Evolutionary conservation across 2,329 filamentous ascomycete genomes (phyloP).

Genomic region (Cladophialophora exuberans): DNA sequence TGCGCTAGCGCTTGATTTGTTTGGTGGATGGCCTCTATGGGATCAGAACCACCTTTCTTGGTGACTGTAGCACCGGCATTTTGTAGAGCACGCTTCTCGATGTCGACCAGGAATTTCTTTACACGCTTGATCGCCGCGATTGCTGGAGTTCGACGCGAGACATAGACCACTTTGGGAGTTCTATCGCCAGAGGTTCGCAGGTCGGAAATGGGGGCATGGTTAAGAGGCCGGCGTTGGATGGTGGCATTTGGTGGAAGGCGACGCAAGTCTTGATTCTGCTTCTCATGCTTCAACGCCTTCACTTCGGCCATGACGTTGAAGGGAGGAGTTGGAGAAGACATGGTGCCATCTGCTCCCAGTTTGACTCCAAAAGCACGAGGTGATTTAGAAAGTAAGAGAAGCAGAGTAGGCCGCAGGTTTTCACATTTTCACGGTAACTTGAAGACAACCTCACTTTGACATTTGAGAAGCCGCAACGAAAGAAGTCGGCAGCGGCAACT

Average conservation of each 20-base stretch:
- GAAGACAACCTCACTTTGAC: too few relatives aligned
- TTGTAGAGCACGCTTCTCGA: conserved; percentile 53
- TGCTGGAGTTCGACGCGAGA: conserved; percentile 59
- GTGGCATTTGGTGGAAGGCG: conserved; percentile 42
- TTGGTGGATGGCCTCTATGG: conserved; percentile 34
- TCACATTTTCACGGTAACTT: too few relatives aligned
- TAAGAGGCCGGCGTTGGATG: conserved; percentile 60
- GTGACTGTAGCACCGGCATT: conserved; percentile 30
- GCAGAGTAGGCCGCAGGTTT: too few relatives aligned
- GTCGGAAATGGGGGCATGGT: conserved; percentile 58
- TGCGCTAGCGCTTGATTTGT: conserved; percentile 40
- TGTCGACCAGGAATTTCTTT: conserved; percentile 57
- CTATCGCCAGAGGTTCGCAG: conserved; percentile 52
- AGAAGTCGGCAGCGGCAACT: too few relatives aligned
- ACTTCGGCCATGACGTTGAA: conserved; percentile 27
- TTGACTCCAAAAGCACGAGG: not conserved
- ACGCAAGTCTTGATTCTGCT: conserved; percentile 28
- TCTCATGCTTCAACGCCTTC: conserved; percentile 26
- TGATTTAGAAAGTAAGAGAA: not conserved
- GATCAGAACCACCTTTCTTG: conserved; percentile 13
- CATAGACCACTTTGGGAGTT: conserved; percentile 60
- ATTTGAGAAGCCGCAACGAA: too few relatives aligned
- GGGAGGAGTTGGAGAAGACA: not conserved
- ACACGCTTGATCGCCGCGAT: conserved; percentile 64
- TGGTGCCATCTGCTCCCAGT: not conserved